Conservation (phyloP, 2,329 filamentous ascomycete genomes). For the Penicillium sp. region DNA sequence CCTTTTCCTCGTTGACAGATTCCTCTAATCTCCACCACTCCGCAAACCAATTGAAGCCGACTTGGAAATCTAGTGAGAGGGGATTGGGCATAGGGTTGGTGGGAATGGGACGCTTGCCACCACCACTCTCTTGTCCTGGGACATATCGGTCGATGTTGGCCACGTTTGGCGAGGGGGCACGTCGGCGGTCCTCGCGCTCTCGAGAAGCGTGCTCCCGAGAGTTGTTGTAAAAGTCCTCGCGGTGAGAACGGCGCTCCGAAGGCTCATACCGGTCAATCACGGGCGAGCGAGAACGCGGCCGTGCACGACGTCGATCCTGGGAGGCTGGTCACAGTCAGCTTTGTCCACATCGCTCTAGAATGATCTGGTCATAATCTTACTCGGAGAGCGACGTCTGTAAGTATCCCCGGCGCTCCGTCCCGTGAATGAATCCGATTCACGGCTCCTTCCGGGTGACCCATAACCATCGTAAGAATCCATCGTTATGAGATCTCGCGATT, state of each 20-base stretch:
- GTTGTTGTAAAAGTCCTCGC: slow-evolving; percentile 58
- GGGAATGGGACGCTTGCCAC: slow-evolving; percentile 51
- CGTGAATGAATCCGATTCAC: slow-evolving; percentile 42
- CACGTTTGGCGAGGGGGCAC: slow-evolving; percentile 57
- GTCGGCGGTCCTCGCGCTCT: slow-evolving; percentile 57
- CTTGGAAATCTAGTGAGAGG: slow-evolving; percentile 63
- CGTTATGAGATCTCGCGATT: background rate
- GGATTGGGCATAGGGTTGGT: slow-evolving; percentile 62
- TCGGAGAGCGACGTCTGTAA: slow-evolving; percentile 49
- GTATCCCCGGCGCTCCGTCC: slow-evolving; percentile 37
- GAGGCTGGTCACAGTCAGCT: slow-evolving; percentile 24
- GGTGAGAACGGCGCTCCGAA: slow-evolving; percentile 48
- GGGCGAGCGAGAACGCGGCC: slow-evolving; percentile 60
- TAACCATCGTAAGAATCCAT: slow-evolving; percentile 52
- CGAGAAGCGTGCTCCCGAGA: slow-evolving; percentile 46
- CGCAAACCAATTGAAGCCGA: slow-evolving; percentile 66
- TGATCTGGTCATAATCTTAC: slow-evolving; percentile 32
- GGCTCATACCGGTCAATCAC: slow-evolving; percentile 66
- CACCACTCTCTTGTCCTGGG: slow-evolving; percentile 57
- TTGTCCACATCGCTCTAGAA: background rate
- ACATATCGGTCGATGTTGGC: slow-evolving; percentile 65
- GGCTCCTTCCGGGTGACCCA: slow-evolving; percentile 45
- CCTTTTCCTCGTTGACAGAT: slow-evolving; percentile 62
- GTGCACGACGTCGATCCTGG: slow-evolving; percentile 47
- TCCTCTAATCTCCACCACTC: slow-evolving; percentile 68